Percentiles rank a stretch among this genome's conserved stretches.
These are phyloP conservation scores for Ceratocystis eucalypticola DNA, from an alignment of 2,329 filamentous ascomycete genomes.

Conservation along the genomic window DNA sequence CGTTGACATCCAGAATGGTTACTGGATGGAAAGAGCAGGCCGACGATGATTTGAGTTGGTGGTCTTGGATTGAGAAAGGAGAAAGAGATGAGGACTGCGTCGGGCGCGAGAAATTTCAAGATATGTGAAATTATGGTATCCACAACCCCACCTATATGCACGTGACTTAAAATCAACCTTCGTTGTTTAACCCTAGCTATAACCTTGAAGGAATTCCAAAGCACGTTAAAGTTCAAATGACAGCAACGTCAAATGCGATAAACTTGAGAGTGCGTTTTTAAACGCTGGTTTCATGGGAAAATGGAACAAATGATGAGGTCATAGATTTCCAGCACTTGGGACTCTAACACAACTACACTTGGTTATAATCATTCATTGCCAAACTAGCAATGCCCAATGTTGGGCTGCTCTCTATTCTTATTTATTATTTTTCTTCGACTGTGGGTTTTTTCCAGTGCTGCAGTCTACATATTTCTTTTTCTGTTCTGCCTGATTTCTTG, in stretches of 20 bases:
- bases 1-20: slow-evolving; percentile 24
- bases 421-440: not conserved
- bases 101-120: slow-evolving; percentile 5
- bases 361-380: not conserved
- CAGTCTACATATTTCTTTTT: no score
- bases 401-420: not conserved
- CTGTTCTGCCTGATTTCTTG: no score
- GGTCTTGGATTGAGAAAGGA: slow-evolving; percentile 31
- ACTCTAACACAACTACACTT: not conserved
- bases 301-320: no score
- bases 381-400: not conserved
- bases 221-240: no score
- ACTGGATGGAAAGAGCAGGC: slow-evolving; percentile 22
- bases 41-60: slow-evolving; percentile 33
- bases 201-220: not conserved
- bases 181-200: slow-evolving; percentile 8
- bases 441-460: not conserved
- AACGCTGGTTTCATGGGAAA: no score
- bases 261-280: no score
- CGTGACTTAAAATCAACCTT: not conserved
- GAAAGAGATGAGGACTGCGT: slow-evolving; percentile 16
- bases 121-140: slow-evolving; percentile 7
- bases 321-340: not conserved
- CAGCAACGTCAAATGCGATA: no score
- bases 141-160: not conserved